phyloP scores from a whole-genome alignment of 2,329 filamentous ascomycete species.

The Stylonectria norvegica region DNA sequence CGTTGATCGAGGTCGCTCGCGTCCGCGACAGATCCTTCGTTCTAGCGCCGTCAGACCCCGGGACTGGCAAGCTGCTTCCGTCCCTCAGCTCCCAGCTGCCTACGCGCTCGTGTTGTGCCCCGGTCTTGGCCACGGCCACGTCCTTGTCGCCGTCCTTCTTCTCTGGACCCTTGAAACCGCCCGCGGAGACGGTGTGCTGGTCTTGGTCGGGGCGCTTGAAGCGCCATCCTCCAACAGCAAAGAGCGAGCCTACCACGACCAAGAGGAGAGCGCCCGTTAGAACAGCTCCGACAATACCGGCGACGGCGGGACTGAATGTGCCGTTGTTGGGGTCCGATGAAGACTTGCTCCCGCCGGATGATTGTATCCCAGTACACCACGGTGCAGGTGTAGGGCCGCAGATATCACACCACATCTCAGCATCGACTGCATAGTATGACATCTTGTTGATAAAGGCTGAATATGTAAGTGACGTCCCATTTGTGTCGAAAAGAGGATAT shows the following conservation, averaged over 20 bases:
- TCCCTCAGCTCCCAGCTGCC: conserved; percentile 49
- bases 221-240: conserved; percentile 33
- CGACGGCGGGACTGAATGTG: conserved; percentile 34
- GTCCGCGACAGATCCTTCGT: conserved; percentile 21
- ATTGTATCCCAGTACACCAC: conserved; percentile 34
- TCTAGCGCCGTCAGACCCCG: conserved; percentile 13
- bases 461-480: conserved; percentile 35
- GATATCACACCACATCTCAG: conserved; percentile 42
- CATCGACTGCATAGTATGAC: conserved; percentile 31
- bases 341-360: not conserved
- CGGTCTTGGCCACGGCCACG: conserved; percentile 37
- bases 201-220: conserved; percentile 20
- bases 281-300: conserved; percentile 46
- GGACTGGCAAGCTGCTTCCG: conserved; percentile 9
- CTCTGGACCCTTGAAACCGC: conserved; percentile 45
- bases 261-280: conserved; percentile 37
- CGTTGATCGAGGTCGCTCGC: conserved; percentile 20
- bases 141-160: conserved; percentile 45
- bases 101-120: conserved; percentile 42
- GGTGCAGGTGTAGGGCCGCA: conserved; percentile 34
- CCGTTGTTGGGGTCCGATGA: not conserved
- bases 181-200: conserved; percentile 17
- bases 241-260: conserved; percentile 31
- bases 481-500: conserved; percentile 40
- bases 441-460: conserved; percentile 38